These are phyloP conservation scores for Saccharomycopsis guyanensis DNA, from an alignment of 805 yeast genomes.

Conservation along the genomic window DNA sequence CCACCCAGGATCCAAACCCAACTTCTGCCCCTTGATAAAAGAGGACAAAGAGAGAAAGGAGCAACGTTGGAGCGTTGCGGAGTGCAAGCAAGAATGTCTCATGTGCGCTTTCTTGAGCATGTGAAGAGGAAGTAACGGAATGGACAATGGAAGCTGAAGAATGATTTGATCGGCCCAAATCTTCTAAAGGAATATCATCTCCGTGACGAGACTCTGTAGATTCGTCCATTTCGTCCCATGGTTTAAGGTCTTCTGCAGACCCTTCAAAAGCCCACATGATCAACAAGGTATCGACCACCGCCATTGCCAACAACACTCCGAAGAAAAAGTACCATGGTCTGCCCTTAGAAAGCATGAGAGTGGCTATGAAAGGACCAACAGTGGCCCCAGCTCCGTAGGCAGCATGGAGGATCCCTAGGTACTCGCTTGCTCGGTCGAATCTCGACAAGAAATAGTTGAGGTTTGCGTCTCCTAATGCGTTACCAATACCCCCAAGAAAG, in stretches of 20 bases:
- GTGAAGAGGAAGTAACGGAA: too few relatives aligned
- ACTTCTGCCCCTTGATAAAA: slow-evolving; percentile 62
- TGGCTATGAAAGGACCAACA: slow-evolving; percentile 50
- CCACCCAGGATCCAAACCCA: slow-evolving; percentile 57
- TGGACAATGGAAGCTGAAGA: too few relatives aligned
- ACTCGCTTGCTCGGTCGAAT: slow-evolving; percentile 41
- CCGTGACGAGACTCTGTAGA: too few relatives aligned
- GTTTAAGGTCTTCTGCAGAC: slow-evolving; percentile 25
- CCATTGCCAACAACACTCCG: slow-evolving; percentile 41
- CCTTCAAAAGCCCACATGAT: slow-evolving; percentile 38
- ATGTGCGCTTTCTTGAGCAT: background rate
- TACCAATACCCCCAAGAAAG: slow-evolving; percentile 52
- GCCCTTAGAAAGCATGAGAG: slow-evolving; percentile 42
- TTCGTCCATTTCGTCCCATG: background rate
- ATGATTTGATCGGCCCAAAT: too few relatives aligned
- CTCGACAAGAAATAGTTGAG: slow-evolving; percentile 45
- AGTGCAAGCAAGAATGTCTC: slow-evolving; percentile 27
- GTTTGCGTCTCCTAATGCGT: slow-evolving; percentile 42
- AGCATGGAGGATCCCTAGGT: slow-evolving; percentile 51
- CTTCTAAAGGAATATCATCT: too few relatives aligned
- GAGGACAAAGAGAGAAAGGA: slow-evolving; percentile 42
- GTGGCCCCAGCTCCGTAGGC: slow-evolving; percentile 60
- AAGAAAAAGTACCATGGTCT: slow-evolving; percentile 48
- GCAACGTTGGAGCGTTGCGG: slow-evolving; percentile 39
- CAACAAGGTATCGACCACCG: slow-evolving; percentile 29